These are phyloP conservation scores for Orobanche coerulescens DNA, from an alignment of 257 asterid genomes.

Conservation along the genomic window DNA sequence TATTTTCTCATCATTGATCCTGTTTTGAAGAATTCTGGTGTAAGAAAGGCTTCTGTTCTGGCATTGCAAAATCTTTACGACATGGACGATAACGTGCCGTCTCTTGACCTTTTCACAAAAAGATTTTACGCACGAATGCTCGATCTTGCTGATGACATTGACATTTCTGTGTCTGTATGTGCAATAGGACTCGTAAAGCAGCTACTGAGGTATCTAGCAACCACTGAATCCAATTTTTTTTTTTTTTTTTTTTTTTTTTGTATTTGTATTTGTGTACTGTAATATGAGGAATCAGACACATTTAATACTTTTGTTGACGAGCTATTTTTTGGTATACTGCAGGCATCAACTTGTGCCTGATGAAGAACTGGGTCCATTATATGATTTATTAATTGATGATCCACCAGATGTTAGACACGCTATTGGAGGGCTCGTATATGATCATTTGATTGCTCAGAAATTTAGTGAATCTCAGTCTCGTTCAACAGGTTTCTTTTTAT, in stretches of 20 bases:
- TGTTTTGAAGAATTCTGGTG: slow-evolving; percentile 77
- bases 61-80: slow-evolving; percentile 94
- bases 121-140: slow-evolving; percentile 90
- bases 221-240: too few relatives aligned
- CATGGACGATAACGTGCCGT: slow-evolving; percentile 90
- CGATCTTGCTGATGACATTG: slow-evolving; percentile 96
- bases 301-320: slow-evolving; percentile 21
- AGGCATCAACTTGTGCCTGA: slow-evolving; percentile 98
- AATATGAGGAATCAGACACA: neutral
- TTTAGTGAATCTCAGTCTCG: slow-evolving; percentile 68
- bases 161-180: slow-evolving; percentile 95
- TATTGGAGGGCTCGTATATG: slow-evolving; percentile 85
- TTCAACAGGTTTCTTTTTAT: slow-evolving; percentile 51
- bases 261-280: neutral
- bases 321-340: slow-evolving; percentile 28
- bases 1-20: slow-evolving; percentile 16
- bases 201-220: slow-evolving; percentile 56
- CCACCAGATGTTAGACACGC: slow-evolving; percentile 97
- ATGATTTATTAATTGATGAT: slow-evolving; percentile 88
- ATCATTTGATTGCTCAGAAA: slow-evolving; percentile 93
- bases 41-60: slow-evolving; percentile 83
- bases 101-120: slow-evolving; percentile 90
- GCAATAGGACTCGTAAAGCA: slow-evolving; percentile 98
- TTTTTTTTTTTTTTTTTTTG: too few relatives aligned
- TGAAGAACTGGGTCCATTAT: slow-evolving; percentile 90